phyloP scores from a whole-genome alignment of 192 early-diverging fungal species.

The Coemansia sp. region DNA sequence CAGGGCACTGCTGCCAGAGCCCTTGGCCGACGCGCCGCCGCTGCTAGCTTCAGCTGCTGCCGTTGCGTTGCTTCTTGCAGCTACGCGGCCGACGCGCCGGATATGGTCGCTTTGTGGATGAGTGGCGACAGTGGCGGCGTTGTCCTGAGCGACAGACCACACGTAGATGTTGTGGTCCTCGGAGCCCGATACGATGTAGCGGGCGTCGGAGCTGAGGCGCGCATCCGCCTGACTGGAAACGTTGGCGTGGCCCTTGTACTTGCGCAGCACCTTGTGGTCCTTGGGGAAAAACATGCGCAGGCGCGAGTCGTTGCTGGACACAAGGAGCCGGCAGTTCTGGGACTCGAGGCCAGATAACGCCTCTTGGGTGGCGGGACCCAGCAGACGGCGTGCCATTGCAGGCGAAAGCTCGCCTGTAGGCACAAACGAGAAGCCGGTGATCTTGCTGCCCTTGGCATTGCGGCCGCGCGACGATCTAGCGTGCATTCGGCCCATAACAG shows the following conservation, averaged over 20 bases:
- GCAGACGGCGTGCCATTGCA: conserved; percentile 55
- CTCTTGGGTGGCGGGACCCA: conserved; percentile 12
- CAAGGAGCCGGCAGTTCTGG: conserved; percentile 22
- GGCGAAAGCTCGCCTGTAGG: conserved; percentile 26
- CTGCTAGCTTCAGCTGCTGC: conserved; percentile 2
- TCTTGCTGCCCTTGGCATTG: conserved; percentile 68
- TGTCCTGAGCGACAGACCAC: conserved; percentile 59
- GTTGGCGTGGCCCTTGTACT: conserved; percentile 80
- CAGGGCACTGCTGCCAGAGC: neutral
- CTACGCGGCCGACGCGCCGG: conserved; percentile 24
- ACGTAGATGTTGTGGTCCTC: conserved; percentile 78
- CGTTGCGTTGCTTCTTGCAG: conserved; percentile 16
- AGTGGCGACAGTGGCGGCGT: conserved; percentile 48
- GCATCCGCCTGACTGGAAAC: conserved; percentile 71
- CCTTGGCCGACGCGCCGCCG: conserved; percentile 9
- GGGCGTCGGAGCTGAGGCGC: conserved; percentile 71
- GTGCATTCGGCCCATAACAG: conserved; percentile 81
- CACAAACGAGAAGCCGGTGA: conserved; percentile 71
- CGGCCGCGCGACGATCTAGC: conserved; percentile 60
- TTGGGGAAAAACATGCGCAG: conserved; percentile 76
- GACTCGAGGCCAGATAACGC: neutral
- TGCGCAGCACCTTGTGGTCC: conserved; percentile 72
- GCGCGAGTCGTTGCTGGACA: conserved; percentile 77
- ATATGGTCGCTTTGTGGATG: conserved; percentile 43
- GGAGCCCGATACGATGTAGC: conserved; percentile 78